A percentile compares a stretch with the other conserved stretches of the same genome.
Evolutionary conservation across 176 grass and related monocot genomes (phyloP).

Genomic region (Microstegium vimineum): DNA sequence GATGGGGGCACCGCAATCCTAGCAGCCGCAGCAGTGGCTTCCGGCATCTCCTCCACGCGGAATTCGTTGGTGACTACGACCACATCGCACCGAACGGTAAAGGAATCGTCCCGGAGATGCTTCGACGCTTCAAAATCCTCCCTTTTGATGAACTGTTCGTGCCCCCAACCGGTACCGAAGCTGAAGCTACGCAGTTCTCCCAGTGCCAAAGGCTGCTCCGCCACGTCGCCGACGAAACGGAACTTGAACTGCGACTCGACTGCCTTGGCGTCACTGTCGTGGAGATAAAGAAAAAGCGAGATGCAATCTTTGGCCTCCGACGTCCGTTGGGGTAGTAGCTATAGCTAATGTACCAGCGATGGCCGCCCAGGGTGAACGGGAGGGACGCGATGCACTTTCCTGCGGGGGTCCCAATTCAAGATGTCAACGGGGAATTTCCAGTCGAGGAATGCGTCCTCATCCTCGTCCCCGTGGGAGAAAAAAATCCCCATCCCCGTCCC

Average conservation of each 20-base stretch:
- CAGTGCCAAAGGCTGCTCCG: background rate
- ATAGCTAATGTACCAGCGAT: constrained; percentile 8
- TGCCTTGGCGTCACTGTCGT: background rate
- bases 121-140: background rate
- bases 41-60: no score
- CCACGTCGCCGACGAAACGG: background rate
- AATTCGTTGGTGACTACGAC: background rate
- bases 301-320: background rate
- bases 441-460: no score
- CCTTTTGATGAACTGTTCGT: background rate
- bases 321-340: constrained; percentile 21
- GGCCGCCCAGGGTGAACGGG: background rate
- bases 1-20: background rate
- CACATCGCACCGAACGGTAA: background rate
- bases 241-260: background rate
- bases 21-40: no score
- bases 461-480: no score
- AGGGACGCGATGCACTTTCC: background rate
- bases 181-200: background rate
- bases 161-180: background rate
- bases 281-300: constrained; percentile 5
- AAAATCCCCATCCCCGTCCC: no score
- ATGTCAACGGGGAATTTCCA: no score
- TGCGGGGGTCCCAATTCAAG: background rate
- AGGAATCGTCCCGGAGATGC: background rate